These are phyloP conservation scores for Thamnidium elegans DNA, from an alignment of 192 early-diverging fungal species.

Conservation along the genomic window DNA sequence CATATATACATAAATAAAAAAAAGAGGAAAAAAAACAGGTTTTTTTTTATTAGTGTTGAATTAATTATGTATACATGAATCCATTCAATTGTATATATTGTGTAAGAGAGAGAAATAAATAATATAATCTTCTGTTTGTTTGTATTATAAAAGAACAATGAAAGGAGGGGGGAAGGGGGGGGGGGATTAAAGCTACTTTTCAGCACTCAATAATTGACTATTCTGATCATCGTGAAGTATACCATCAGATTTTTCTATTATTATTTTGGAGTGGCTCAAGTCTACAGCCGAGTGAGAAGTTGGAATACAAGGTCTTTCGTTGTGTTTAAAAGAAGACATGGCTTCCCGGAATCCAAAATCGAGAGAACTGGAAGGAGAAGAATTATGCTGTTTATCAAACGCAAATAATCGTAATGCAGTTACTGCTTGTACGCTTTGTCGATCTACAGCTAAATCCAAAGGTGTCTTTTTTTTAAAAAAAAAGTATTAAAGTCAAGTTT, in stretches of 20 bases:
- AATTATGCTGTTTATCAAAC: slow-evolving; percentile 41
- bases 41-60: no score
- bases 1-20: background rate
- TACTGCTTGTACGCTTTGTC: slow-evolving; percentile 52
- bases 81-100: no score
- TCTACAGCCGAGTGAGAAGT: slow-evolving; percentile 36
- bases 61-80: no score
- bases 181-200: background rate
- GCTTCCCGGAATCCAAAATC: slow-evolving; percentile 45
- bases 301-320: background rate
- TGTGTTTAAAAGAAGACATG: slow-evolving; percentile 38
- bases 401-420: slow-evolving; percentile 43
- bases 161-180: background rate
- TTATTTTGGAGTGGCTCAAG: background rate
- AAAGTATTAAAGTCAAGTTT: no score
- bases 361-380: slow-evolving; percentile 32
- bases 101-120: no score
- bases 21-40: no score
- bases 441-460: slow-evolving; percentile 51
- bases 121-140: no score
- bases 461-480: slow-evolving; percentile 37
- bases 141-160: background rate
- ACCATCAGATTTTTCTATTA: no score
- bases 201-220: no score
- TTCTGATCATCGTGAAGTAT: no score